Conservation (phyloP, 441 rosid genomes). For the Erodium moschatum region DNA sequence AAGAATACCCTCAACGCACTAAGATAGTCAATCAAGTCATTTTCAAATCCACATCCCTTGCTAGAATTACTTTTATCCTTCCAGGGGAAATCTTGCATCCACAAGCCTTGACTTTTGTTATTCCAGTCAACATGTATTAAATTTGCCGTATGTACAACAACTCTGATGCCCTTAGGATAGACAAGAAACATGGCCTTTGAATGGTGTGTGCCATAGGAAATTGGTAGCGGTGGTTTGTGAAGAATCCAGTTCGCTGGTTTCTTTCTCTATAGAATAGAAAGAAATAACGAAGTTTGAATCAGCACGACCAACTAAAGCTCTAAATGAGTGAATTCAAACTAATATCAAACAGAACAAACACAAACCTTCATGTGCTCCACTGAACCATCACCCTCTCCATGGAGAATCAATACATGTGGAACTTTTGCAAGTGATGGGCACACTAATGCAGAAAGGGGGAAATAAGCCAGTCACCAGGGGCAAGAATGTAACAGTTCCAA, state of each 20-base stretch:
- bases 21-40: conserved; percentile 77
- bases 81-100: conserved; percentile 99
- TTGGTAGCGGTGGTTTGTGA: conserved; percentile 83
- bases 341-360: conserved; percentile 14
- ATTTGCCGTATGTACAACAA: conserved; percentile 85
- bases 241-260: conserved; percentile 75
- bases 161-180: conserved; percentile 69
- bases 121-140: conserved; percentile 90
- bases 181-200: conserved; percentile 87
- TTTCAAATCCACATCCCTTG: conserved; percentile 58
- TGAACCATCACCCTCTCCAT: conserved; percentile 75
- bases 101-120: conserved; percentile 87
- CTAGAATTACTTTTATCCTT: conserved; percentile 48
- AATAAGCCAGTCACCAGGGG: conserved; percentile 7
- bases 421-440: conserved; percentile 62
- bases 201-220: conserved; percentile 86
- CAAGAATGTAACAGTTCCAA: conserved; percentile 12
- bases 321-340: neutral
- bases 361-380: conserved; percentile 70
- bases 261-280: conserved; percentile 40
- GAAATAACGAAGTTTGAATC: conserved; percentile 10
- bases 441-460: conserved; percentile 36
- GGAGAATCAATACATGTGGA: conserved; percentile 75
- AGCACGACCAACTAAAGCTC: neutral
- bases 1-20: conserved; percentile 54